These are phyloP conservation scores for Candida neerlandica DNA, from an alignment of 1,139 yeast genomes.

Conservation along the genomic window DNA sequence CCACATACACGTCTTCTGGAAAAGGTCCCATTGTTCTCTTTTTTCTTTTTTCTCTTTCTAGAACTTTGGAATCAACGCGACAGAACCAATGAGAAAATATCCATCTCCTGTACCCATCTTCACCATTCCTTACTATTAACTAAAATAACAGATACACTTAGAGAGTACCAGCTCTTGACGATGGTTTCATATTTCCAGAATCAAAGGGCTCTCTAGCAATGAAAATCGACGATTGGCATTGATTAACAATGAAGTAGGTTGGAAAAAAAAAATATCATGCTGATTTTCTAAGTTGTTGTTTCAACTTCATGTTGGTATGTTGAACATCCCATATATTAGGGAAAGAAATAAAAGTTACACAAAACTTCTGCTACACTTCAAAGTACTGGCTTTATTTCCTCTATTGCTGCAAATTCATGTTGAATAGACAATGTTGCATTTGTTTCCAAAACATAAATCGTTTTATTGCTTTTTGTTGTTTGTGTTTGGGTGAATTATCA, in stretches of 20 bases:
- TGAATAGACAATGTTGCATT: neutral
- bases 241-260: slow-evolving; percentile 1
- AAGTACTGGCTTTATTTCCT: neutral
- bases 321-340: neutral
- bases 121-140: too few relatives aligned
- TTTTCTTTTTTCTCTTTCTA: neutral
- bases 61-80: neutral
- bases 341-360: neutral
- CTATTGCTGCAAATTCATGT: slow-evolving; percentile 6
- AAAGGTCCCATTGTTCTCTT: neutral
- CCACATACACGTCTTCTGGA: neutral
- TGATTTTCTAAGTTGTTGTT: neutral
- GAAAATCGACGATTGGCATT: neutral
- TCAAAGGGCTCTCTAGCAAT: neutral
- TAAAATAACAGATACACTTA: too few relatives aligned
- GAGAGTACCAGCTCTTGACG: neutral
- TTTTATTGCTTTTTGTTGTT: neutral
- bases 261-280: neutral
- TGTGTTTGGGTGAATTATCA: neutral
- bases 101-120: too few relatives aligned
- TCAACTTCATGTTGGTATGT: slow-evolving; percentile 8
- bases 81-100: too few relatives aligned
- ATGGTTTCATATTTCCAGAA: neutral
- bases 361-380: neutral
- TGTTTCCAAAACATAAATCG: slow-evolving; percentile 1